Evolutionary conservation across 164 flowering plant species (phyloP).

Genomic region (Vitis labrusca): DNA sequence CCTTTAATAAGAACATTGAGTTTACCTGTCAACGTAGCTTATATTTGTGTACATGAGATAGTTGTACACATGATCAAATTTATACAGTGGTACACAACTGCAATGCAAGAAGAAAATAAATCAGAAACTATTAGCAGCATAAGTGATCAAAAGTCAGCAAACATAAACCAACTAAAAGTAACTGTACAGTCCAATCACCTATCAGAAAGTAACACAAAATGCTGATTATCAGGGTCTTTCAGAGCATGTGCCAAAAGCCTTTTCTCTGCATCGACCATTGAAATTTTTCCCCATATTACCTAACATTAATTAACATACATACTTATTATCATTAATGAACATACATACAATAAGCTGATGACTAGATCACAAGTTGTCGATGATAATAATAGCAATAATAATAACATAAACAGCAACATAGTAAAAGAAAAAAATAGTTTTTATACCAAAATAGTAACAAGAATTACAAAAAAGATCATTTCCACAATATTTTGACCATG

Average conservation of each 20-base stretch:
- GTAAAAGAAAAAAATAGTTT: no score
- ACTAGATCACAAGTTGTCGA: no score
- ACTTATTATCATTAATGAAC: no score
- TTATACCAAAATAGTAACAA: no score
- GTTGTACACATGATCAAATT: slow-evolving; percentile 81
- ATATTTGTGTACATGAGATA: slow-evolving; percentile 86
- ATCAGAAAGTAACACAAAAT: slow-evolving; percentile 93
- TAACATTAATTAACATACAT: slow-evolving; percentile 15
- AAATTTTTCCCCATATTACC: slow-evolving; percentile 93
- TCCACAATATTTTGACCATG: no score
- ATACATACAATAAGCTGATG: no score
- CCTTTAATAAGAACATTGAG: slow-evolving; percentile 1
- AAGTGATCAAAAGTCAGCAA: slow-evolving; percentile 1
- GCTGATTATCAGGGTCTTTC: slow-evolving; percentile 75
- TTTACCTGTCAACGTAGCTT: slow-evolving; percentile 92
- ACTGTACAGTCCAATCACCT: slow-evolving; percentile 43
- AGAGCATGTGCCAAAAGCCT: slow-evolving; percentile 82
- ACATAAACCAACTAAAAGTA: background rate
- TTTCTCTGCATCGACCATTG: slow-evolving; percentile 95
- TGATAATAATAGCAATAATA: no score
- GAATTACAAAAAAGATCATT: no score
- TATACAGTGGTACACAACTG: slow-evolving; percentile 92
- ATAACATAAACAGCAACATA: no score
- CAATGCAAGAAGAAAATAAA: slow-evolving; percentile 20
- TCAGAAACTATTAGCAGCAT: slow-evolving; percentile 12